phyloP scores from a whole-genome alignment of 768 basidiomycete species.

The Termitomyces titanicus region DNA sequence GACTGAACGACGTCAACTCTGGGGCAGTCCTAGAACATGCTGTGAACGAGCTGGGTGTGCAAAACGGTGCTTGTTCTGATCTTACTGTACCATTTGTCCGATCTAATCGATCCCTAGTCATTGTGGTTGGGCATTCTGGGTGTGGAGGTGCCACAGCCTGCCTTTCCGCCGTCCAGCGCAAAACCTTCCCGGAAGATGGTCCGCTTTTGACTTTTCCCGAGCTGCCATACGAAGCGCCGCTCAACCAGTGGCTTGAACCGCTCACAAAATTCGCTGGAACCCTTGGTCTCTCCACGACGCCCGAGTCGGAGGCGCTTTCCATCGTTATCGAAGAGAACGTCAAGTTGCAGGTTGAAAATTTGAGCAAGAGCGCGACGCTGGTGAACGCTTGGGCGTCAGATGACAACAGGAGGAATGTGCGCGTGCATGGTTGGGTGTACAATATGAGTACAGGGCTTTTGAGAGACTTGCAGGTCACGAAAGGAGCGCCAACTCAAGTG shows the following conservation, averaged over 20 bases:
- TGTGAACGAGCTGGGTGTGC: slow-evolving; percentile 62
- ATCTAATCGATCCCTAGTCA: slow-evolving; percentile 46
- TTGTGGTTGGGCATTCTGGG: slow-evolving; percentile 78
- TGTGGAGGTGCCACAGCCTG: slow-evolving; percentile 77
- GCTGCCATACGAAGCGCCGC: slow-evolving; percentile 38
- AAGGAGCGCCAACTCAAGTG: slow-evolving; percentile 24
- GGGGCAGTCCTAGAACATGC: slow-evolving; percentile 75
- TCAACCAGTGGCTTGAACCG: slow-evolving; percentile 63
- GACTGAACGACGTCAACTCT: slow-evolving; percentile 64
- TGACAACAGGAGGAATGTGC: slow-evolving; percentile 41
- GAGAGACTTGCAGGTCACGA: slow-evolving; percentile 50
- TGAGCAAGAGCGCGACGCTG: slow-evolving; percentile 44
- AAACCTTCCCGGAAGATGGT: slow-evolving; percentile 23
- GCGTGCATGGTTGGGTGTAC: slow-evolving; percentile 74
- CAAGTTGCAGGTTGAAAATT: slow-evolving; percentile 47
- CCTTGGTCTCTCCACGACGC: slow-evolving; percentile 38
- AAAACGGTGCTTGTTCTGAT: slow-evolving; percentile 63
- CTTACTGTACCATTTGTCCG: slow-evolving; percentile 24
- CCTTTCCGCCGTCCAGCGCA: slow-evolving; percentile 39
- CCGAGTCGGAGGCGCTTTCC: slow-evolving; percentile 37
- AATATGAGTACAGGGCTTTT: slow-evolving; percentile 56
- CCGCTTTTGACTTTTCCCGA: slow-evolving; percentile 31
- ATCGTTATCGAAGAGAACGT: slow-evolving; percentile 59
- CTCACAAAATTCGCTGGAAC: slow-evolving; percentile 51
- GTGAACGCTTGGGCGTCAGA: slow-evolving; percentile 44